These are phyloP conservation scores for Claviceps africana DNA, from an alignment of 2,329 filamentous ascomycete genomes.

Conservation along the genomic window DNA sequence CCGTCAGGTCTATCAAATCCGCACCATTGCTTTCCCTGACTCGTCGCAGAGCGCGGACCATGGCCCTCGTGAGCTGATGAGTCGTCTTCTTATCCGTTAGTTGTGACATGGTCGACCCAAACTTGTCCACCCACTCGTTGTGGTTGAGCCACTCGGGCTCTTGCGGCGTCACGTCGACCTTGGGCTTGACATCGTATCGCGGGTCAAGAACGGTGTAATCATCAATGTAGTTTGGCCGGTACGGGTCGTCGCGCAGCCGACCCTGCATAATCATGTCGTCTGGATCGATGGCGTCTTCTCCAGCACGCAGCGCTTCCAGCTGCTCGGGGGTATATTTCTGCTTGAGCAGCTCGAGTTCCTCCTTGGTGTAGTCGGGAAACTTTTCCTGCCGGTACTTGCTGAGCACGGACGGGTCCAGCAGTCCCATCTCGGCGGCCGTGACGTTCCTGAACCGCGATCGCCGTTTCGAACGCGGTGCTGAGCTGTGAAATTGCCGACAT, in stretches of 20 bases:
- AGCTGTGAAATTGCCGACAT: conserved; percentile 38
- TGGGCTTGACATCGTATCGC: conserved; percentile 56
- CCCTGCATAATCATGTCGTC: conserved; percentile 64
- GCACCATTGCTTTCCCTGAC: conserved; percentile 28
- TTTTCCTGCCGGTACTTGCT: conserved; percentile 30
- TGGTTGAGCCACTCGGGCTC: conserved; percentile 44
- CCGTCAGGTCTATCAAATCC: conserved; percentile 34
- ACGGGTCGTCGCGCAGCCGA: conserved; percentile 55
- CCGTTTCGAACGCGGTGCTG: conserved; percentile 30
- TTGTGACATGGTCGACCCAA: conserved; percentile 33
- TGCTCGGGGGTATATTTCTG: conserved; percentile 68
- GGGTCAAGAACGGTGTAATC: conserved; percentile 69
- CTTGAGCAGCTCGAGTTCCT: conserved; percentile 48
- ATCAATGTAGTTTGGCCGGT: conserved; percentile 63
- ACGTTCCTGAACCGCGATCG: conserved; percentile 40
- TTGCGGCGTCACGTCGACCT: conserved; percentile 32
- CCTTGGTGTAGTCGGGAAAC: conserved; percentile 51
- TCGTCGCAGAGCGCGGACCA: conserved; percentile 27
- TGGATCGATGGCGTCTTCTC: conserved; percentile 61
- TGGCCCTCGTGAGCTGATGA: conserved; percentile 27
- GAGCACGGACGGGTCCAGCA: conserved; percentile 30
- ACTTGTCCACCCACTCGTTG: conserved; percentile 44
- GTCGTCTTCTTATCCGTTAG: conserved; percentile 29
- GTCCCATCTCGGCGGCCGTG: conserved; percentile 36
- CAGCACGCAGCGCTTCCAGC: conserved; percentile 66